Evolutionary conservation across 331 rosid species (phyloP).

Genomic region (Arachis monticola): DNA sequence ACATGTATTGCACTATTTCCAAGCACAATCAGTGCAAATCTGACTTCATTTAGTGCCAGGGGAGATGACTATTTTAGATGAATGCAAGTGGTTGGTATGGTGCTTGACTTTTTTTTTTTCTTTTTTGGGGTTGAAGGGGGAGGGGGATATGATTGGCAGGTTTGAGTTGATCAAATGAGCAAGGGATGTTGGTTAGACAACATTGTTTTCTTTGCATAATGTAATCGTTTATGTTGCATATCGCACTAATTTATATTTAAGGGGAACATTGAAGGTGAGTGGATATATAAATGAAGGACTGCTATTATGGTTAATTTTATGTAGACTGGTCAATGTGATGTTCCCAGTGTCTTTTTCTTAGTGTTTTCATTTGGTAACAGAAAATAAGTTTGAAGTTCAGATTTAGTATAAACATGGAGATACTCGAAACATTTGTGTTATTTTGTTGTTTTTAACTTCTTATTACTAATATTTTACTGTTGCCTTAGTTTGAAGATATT

Average conservation of each 20-base stretch:
- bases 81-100: background rate
- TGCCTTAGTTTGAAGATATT: constrained; percentile 14
- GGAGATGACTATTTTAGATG: background rate
- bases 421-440: background rate
- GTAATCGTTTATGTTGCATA: background rate
- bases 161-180: constrained; percentile 18
- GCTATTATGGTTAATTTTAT: background rate
- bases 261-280: constrained; percentile 16
- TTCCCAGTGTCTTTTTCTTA: constrained; percentile 24
- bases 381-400: constrained; percentile 11
- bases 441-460: constrained; percentile 5
- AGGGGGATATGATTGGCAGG: background rate
- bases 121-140: too few relatives aligned
- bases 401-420: background rate
- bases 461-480: background rate
- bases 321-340: constrained; percentile 16
- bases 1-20: constrained; percentile 18
- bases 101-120: background rate
- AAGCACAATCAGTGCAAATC: constrained; percentile 1
- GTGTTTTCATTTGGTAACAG: background rate
- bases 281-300: constrained; percentile 12
- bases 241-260: constrained; percentile 2
- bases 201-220: constrained; percentile 13
- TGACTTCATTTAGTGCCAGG: constrained; percentile 4
- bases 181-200: constrained; percentile 17